Percentiles rank a stretch among this genome's conserved stretches.
phyloP scores from a whole-genome alignment of 352 stramenopile species.

The Globisporangium acanthophoron region DNA sequence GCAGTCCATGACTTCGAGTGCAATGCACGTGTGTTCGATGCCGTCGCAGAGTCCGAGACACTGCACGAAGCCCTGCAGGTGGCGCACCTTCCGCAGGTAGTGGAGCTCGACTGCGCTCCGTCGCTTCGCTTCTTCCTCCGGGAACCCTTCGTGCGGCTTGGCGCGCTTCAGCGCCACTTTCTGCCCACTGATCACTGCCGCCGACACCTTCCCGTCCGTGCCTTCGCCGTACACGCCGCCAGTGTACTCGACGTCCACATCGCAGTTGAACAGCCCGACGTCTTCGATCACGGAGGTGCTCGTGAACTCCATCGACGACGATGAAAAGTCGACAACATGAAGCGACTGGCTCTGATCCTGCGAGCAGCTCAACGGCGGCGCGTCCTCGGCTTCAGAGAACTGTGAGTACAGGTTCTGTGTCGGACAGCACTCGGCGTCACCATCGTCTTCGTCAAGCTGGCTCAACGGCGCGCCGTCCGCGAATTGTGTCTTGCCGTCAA shows the following conservation, averaged over 20 bases:
- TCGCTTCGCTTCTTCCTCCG: conserved; percentile 73
- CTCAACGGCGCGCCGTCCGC: background rate
- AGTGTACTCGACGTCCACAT: conserved; percentile 74
- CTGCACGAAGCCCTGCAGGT: conserved; percentile 74
- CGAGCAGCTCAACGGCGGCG: conserved; percentile 10
- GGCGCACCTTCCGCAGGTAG: conserved; percentile 70
- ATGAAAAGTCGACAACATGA: conserved; percentile 10
- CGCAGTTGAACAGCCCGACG: conserved; percentile 81
- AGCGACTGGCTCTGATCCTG: conserved; percentile 8
- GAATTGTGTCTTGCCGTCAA: background rate
- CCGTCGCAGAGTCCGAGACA: conserved; percentile 77
- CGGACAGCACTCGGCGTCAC: background rate
- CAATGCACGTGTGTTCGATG: conserved; percentile 84
- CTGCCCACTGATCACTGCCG: conserved; percentile 67
- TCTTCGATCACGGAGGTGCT: conserved; percentile 81
- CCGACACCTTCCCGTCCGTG: conserved; percentile 74
- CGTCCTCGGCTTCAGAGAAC: conserved; percentile 3
- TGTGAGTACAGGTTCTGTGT: conserved; percentile 12
- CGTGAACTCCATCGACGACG: conserved; percentile 39
- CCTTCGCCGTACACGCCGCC: conserved; percentile 81
- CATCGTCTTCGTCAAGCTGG: background rate
- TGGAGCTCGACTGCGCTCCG: conserved; percentile 72
- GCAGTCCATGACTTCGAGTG: conserved; percentile 85
- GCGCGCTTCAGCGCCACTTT: conserved; percentile 81
- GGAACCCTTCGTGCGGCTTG: conserved; percentile 73